Conservation (phyloP, 805 yeast species). For the Cyberlindnera japonica region DNA sequence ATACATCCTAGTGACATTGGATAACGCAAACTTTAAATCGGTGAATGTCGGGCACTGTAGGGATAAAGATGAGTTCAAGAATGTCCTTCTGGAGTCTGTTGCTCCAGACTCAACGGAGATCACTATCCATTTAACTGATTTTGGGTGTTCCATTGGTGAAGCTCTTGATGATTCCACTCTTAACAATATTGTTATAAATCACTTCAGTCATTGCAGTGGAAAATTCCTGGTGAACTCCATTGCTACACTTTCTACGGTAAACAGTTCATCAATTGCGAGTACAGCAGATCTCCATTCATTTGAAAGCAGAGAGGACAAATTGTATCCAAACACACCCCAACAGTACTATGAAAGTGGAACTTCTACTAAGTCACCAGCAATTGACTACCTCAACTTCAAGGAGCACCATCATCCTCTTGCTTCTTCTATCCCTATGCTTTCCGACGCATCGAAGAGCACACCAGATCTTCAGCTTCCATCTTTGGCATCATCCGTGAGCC, state of each 20-base stretch:
- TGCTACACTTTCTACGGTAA: constrained; percentile 34
- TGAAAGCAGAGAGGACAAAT: constrained; percentile 40
- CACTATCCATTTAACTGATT: constrained; percentile 63
- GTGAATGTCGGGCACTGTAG: constrained; percentile 36
- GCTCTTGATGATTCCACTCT: constrained; percentile 49
- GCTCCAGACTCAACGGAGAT: constrained; percentile 25
- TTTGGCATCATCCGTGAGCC: neutral
- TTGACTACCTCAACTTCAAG: constrained; percentile 58
- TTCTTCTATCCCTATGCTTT: neutral
- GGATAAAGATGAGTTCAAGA: constrained; percentile 37
- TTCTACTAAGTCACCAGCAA: constrained; percentile 32
- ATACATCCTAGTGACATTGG: constrained; percentile 58
- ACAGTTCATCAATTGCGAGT: constrained; percentile 40
- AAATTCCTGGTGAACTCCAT: constrained; percentile 34
- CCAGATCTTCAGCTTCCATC: constrained; percentile 5
- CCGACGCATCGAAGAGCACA: constrained; percentile 1
- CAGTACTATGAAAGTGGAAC: constrained; percentile 49
- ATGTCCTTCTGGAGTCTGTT: constrained; percentile 35
- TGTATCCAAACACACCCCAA: constrained; percentile 68
- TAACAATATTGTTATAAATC: constrained; percentile 32
- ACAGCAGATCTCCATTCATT: constrained; percentile 51
- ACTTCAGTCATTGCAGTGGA: constrained; percentile 32
- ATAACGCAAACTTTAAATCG: constrained; percentile 53
- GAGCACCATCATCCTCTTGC: constrained; percentile 9
- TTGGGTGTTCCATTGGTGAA: constrained; percentile 55